Conservation (phyloP, 2,329 filamentous ascomycete genomes). For the Neofusicoccum cordaticola region DNA sequence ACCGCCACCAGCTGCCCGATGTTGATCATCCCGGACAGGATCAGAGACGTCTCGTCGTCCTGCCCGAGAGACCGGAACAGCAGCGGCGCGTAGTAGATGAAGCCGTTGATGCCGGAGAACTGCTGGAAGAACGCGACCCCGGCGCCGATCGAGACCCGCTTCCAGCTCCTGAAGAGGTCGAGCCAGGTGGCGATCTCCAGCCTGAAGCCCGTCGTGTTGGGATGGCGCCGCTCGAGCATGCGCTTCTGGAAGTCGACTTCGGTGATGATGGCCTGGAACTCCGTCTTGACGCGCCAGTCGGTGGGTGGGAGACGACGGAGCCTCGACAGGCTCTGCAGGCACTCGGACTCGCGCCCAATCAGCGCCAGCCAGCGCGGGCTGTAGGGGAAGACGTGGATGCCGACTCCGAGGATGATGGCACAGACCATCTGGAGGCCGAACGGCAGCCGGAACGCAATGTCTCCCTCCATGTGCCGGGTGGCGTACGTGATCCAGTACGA, state of each 20-base stretch:
- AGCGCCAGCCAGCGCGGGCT: conserved; percentile 33
- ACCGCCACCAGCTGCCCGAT: conserved; percentile 31
- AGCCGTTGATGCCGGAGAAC: conserved; percentile 40
- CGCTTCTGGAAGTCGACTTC: conserved; percentile 20
- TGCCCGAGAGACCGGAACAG: conserved; percentile 43
- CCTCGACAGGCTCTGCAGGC: conserved; percentile 26
- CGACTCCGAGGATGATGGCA: conserved; percentile 27
- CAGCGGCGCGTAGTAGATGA: conserved; percentile 50
- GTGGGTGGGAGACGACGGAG: conserved; percentile 24
- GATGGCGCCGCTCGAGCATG: not conserved
- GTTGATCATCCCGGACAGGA: conserved; percentile 33
- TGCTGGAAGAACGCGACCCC: conserved; percentile 46
- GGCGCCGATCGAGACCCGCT: conserved; percentile 40
- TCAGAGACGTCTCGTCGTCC: conserved; percentile 28
- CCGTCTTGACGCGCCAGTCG: conserved; percentile 19
- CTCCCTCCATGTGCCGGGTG: conserved; percentile 39
- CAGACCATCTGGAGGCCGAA: conserved; percentile 48
- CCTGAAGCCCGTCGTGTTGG: not conserved
- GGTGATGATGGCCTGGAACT: conserved; percentile 22
- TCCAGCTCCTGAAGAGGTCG: conserved; percentile 46
- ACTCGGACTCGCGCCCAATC: conserved; percentile 30
- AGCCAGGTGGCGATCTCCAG: conserved; percentile 25
- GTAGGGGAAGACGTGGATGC: conserved; percentile 33
- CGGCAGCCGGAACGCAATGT: conserved; percentile 49
- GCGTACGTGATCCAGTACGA: conserved; percentile 45